Percentiles rank a stretch among this genome's conserved stretches.
Conservation (phyloP, 179 eudicot genomes). For the Pouteria campechiana region DNA sequence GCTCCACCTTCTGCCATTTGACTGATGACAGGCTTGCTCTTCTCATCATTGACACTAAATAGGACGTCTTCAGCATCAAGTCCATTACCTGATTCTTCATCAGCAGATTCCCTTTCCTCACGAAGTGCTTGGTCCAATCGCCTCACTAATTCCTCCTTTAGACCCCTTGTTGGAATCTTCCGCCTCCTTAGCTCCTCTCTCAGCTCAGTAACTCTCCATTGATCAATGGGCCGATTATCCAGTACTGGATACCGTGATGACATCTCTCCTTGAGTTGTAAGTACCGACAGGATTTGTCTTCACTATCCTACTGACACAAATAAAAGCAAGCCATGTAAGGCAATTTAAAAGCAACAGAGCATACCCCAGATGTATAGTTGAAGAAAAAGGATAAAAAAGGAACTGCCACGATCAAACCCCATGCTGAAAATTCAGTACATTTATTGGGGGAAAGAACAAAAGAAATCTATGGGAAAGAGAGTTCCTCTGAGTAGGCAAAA, state of each 20-base stretch:
- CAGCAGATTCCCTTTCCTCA: slow-evolving; percentile 27
- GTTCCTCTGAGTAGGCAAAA: no score
- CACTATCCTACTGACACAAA: no score
- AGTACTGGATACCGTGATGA: slow-evolving; percentile 50
- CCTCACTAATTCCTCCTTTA: slow-evolving; percentile 68
- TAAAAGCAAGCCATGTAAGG: no score
- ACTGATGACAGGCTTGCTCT: not conserved
- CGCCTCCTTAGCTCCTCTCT: slow-evolving; percentile 89
- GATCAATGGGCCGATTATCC: slow-evolving; percentile 70
- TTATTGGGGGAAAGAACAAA: no score
- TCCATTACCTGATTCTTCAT: slow-evolving; percentile 15
- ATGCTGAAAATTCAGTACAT: no score
- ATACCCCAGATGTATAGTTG: no score
- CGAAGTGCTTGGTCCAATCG: slow-evolving; percentile 66
- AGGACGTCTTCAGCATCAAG: slow-evolving; percentile 1
- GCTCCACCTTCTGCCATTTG: slow-evolving; percentile 1
- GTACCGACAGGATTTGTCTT: no score
- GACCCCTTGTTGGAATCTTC: slow-evolving; percentile 55
- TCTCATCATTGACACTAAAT: slow-evolving; percentile 11
- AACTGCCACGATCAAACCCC: no score
- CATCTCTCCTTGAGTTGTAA: no score
- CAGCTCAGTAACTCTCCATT: slow-evolving; percentile 87
- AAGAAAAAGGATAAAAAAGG: no score
- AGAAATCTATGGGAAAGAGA: no score
- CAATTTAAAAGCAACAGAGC: no score